Percentiles rank a stretch among this genome's conserved stretches.
Evolutionary conservation across 1,284 basidiomycete species (phyloP).

Genomic region (Mycena sp.): DNA sequence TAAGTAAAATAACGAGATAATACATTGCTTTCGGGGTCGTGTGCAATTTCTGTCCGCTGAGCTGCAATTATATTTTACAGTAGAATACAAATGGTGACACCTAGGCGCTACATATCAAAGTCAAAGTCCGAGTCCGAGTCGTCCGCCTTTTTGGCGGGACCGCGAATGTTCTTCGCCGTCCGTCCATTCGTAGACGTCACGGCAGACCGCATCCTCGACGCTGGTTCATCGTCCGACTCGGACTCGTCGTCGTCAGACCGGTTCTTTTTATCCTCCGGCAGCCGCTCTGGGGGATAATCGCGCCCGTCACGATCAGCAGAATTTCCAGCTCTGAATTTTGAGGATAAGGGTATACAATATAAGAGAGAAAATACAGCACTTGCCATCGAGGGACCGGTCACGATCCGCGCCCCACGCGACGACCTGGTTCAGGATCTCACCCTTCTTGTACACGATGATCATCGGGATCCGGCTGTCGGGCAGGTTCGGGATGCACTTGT

Average conservation of each 20-base stretch:
- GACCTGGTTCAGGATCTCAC: slow-evolving; percentile 89
- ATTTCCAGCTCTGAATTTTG: slow-evolving; percentile 76
- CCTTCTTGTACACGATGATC: slow-evolving; percentile 91
- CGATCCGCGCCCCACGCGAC: slow-evolving; percentile 84
- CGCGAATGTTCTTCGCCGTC: slow-evolving; percentile 65
- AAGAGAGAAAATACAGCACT: slow-evolving; percentile 43
- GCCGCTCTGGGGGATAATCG: slow-evolving; percentile 62
- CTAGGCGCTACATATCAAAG: slow-evolving; percentile 48
- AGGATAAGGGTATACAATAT: not conserved
- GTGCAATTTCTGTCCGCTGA: no score
- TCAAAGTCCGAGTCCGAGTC: slow-evolving; percentile 79
- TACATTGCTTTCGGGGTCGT: no score
- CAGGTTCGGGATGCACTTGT: slow-evolving; percentile 96
- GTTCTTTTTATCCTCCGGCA: slow-evolving; percentile 40
- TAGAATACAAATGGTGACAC: not conserved
- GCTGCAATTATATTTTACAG: not conserved
- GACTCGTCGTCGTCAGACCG: slow-evolving; percentile 52
- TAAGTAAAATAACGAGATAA: no score
- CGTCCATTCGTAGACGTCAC: slow-evolving; percentile 64
- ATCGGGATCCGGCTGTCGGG: slow-evolving; percentile 94
- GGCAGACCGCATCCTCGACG: slow-evolving; percentile 62
- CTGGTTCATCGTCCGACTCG: slow-evolving; percentile 55
- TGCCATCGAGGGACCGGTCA: slow-evolving; percentile 85
- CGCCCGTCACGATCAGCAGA: slow-evolving; percentile 67
- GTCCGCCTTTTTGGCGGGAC: slow-evolving; percentile 48